A percentile compares a stretch with the other conserved stretches of the same genome.
Conservation (phyloP, 2,329 filamentous ascomycete species). For the Cladophialophora carrionii region DNA sequence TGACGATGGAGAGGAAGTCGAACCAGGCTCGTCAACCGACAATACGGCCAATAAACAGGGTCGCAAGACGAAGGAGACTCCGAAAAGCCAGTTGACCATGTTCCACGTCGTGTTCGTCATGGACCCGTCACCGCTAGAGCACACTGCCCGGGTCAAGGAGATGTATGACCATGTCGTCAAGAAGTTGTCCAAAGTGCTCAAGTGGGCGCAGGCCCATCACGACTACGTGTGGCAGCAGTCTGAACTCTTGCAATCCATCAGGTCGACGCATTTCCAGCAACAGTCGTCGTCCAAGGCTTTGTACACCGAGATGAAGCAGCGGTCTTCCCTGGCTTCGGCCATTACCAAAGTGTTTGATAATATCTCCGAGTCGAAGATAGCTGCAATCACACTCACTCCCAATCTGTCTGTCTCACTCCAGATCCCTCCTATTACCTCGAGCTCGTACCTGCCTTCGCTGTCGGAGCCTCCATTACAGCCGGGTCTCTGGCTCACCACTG, state of each 20-base stretch:
- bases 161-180: slow-evolving; percentile 89
- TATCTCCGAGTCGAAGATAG: slow-evolving; percentile 82
- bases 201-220: slow-evolving; percentile 85
- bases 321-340: slow-evolving; percentile 77
- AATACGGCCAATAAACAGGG: slow-evolving; percentile 6
- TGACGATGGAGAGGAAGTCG: slow-evolving; percentile 23
- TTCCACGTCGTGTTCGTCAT: slow-evolving; percentile 96
- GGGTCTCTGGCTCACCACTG: slow-evolving; percentile 84
- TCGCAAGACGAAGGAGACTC: not conserved
- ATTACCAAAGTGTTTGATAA: slow-evolving; percentile 81
- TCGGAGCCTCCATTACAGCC: slow-evolving; percentile 65
- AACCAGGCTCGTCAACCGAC: slow-evolving; percentile 15
- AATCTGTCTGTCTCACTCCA: slow-evolving; percentile 61
- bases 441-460: slow-evolving; percentile 71
- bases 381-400: slow-evolving; percentile 65
- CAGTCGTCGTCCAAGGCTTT: slow-evolving; percentile 35
- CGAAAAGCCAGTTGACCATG: slow-evolving; percentile 78
- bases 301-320: slow-evolving; percentile 54
- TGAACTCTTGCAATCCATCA: slow-evolving; percentile 76
- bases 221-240: slow-evolving; percentile 93
- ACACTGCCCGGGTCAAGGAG: slow-evolving; percentile 71
- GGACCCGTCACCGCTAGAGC: slow-evolving; percentile 76
- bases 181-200: slow-evolving; percentile 88
- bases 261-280: slow-evolving; percentile 48
- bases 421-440: slow-evolving; percentile 66